phyloP scores from a whole-genome alignment of 176 grass and related monocot genomes.

The Eragrostis curvula region DNA sequence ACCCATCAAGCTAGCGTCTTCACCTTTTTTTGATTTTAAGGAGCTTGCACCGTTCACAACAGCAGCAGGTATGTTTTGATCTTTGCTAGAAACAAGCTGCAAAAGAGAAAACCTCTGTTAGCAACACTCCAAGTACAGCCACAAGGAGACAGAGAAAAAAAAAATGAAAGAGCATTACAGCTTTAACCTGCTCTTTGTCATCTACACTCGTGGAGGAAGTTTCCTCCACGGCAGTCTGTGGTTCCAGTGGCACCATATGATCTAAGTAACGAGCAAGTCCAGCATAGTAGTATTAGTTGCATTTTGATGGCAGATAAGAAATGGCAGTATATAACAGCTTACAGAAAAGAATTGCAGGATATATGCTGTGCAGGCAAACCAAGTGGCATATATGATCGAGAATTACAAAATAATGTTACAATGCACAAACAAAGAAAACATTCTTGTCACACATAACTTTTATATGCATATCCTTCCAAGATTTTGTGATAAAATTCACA shows the following conservation, averaged over 20 bases:
- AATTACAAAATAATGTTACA: not conserved
- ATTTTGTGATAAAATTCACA: not conserved
- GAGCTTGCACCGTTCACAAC: slow-evolving; percentile 6
- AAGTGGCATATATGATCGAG: not conserved
- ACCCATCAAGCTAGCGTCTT: slow-evolving; percentile 28
- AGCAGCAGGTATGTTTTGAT: slow-evolving; percentile 10
- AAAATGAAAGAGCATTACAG: not conserved
- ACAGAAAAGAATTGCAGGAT: too few relatives aligned
- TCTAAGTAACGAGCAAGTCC: slow-evolving; percentile 18
- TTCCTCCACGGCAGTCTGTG: slow-evolving; percentile 25
- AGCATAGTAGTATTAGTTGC: not conserved
- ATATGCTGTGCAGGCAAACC: not conserved
- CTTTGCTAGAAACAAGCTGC: slow-evolving; percentile 42
- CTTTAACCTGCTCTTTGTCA: slow-evolving; percentile 41
- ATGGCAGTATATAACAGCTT: not conserved
- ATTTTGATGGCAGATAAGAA: not conserved
- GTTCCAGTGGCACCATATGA: slow-evolving; percentile 14
- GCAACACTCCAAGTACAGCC: not conserved
- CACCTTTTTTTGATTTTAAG: slow-evolving; percentile 31
- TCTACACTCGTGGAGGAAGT: slow-evolving; percentile 18
- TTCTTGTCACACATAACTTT: not conserved
- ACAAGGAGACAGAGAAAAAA: not conserved
- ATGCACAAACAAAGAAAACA: not conserved
- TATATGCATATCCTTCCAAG: not conserved
- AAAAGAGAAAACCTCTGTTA: slow-evolving; percentile 9